phyloP scores from a whole-genome alignment of 306 rosid species.

The Gillenia trifoliata region DNA sequence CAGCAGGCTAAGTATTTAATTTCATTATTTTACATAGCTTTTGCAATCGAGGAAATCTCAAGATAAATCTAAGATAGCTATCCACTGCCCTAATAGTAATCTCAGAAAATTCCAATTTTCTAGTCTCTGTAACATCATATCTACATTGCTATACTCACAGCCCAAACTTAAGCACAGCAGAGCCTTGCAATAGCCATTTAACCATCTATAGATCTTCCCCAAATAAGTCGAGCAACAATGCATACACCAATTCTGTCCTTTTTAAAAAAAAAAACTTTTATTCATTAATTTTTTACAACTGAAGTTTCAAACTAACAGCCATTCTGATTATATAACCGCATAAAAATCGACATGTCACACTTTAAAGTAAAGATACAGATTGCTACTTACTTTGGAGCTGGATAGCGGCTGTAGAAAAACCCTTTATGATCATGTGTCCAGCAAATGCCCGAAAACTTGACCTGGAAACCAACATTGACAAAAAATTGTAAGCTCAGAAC shows the following conservation, averaged over 20 bases:
- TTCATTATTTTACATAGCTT: not conserved
- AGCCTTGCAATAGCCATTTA: conserved; percentile 1
- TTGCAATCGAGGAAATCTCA: conserved; percentile 3
- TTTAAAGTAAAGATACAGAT: not conserved
- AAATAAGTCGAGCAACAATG: not conserved
- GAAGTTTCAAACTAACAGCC: not conserved
- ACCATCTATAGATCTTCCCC: not conserved
- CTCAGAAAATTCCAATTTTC: not conserved
- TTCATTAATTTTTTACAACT: not conserved
- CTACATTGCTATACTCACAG: not conserved
- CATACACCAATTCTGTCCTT: not conserved
- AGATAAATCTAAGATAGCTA: not conserved
- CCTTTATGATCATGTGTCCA: conserved; percentile 94
- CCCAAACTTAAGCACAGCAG: not conserved
- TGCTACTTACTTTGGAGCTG: conserved; percentile 72
- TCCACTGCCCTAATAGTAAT: not conserved
- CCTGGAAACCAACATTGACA: conserved; percentile 48
- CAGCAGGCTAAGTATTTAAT: conserved; percentile 17
- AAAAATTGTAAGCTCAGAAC: not conserved
- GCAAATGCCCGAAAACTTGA: conserved; percentile 68
- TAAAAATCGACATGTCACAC: conserved; percentile 2
- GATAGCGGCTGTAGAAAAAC: conserved; percentile 86
- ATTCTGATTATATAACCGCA: not conserved
- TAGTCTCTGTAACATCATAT: not conserved
- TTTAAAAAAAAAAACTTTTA: not conserved